Evolutionary conservation across 345 rosid species (phyloP), one percentile per base, ranked within the genome.

Genomic region (Arabis hirsuta): DNA sequence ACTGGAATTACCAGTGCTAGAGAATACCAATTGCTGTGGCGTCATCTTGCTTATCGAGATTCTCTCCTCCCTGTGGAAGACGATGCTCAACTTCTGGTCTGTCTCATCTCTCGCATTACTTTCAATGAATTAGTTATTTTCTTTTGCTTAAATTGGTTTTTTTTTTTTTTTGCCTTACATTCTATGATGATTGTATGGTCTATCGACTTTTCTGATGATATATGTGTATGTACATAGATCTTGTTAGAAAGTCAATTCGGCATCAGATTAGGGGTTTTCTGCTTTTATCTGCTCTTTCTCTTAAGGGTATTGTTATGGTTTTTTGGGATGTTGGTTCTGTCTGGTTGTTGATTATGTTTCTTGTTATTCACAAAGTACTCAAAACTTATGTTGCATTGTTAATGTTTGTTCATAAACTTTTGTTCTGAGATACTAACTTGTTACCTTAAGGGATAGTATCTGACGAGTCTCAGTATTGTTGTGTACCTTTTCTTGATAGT

Each of bases 21-120:
- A 71, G 97, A 90, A 63, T 88, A 84, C 73, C 97, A 83, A 79
- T 83, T 90, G 91, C 76, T 95, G 14, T 95, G 99, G 99, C 82
- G 99, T 42, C 97, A 95, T 79, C 82, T 95, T 76, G 97, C 99
- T 16, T 95, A 95, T 80, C 73, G 84, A 1, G 73, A 82, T 6
- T 9, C 76, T 8, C 79, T 95, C 65, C 65, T 59, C 5, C 89
- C 87, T 20, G 73, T 80, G 13, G 93, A 83, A 13, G 84, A 82
- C 44, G 86, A 68, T 55, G 81, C 86, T 62, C 79, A 74, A 50
- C 87, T 86, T 77, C 67, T 78, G 88, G 99, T 95, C 9, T 52
- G 80, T 74, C 31, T 65, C 4, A 11, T 62, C n/a, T 51, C 54
- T 38, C 12, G 13, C 14, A 14, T 64, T 47, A 9, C 31, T 26